Conservation (phyloP, 805 yeast genomes). For the Yamadazyma nakazawae region DNA sequence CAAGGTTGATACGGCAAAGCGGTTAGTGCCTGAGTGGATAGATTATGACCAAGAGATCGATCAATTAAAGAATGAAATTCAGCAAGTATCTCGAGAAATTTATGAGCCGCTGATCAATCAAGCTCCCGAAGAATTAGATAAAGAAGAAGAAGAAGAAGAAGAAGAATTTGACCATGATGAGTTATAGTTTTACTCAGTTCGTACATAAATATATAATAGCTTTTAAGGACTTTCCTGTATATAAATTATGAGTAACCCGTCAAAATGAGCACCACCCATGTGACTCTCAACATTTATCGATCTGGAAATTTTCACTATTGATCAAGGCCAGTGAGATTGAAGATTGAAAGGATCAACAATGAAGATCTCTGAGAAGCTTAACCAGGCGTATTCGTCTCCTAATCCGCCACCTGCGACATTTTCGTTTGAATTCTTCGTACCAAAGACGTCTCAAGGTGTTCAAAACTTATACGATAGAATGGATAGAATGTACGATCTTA, state of each 20-base stretch:
- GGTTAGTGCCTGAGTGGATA: conserved; percentile 79
- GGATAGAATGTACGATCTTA: conserved; percentile 93
- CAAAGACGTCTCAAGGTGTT: conserved; percentile 95
- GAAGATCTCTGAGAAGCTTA: conserved; percentile 42
- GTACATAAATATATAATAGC: background rate
- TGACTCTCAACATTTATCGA: conserved; percentile 6
- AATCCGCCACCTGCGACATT: conserved; percentile 62
- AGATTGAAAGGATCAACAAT: conserved; percentile 15
- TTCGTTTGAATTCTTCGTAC: conserved; percentile 96
- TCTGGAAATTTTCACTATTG: conserved; percentile 2
- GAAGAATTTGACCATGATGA: conserved; percentile 4
- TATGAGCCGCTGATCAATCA: background rate
- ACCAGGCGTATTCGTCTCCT: conserved; percentile 38
- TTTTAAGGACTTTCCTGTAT: background rate
- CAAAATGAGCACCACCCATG: conserved; percentile 3
- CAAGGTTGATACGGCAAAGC: conserved; percentile 67
- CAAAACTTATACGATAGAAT: conserved; percentile 94
- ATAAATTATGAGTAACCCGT: background rate
- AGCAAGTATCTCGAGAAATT: conserved; percentile 11
- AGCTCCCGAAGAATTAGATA: background rate
- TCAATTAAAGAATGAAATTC: conserved; percentile 5
- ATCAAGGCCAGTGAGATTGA: background rate
- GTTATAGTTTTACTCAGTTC: background rate
- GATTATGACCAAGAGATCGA: conserved; percentile 57
- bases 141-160: background rate